Conservation (phyloP, 306 rosid species). For the Lithocarpus polystachyus region DNA sequence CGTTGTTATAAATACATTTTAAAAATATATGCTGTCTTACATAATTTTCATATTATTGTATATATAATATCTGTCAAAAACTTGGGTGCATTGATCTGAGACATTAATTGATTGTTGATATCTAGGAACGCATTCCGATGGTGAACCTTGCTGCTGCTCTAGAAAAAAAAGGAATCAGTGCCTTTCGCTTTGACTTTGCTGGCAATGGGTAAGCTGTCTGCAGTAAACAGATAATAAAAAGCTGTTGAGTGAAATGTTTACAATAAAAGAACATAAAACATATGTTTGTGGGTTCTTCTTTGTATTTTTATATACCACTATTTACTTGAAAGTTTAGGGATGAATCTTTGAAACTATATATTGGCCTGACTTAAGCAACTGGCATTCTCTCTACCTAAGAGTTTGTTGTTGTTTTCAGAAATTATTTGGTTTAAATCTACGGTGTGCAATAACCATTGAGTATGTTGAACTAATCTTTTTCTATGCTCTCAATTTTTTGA, state of each 20-base stretch:
- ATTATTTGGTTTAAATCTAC: neutral
- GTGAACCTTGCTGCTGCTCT: conserved; percentile 70
- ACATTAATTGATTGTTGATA: neutral
- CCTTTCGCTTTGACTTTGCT: conserved; percentile 83
- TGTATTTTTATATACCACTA: neutral
- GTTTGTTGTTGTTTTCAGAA: neutral
- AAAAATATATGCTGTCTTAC: neutral
- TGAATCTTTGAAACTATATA: neutral
- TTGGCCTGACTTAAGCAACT: neutral
- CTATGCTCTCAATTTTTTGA: neutral
- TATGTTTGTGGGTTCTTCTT: neutral
- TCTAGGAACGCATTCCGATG: conserved; percentile 84
- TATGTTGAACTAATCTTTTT: neutral
- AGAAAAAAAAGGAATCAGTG: conserved; percentile 50
- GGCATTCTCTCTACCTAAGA: neutral
- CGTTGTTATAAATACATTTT: neutral
- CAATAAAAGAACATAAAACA: neutral
- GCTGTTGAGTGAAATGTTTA: conserved; percentile 5
- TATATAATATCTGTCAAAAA: conserved; percentile 1
- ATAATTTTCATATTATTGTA: neutral
- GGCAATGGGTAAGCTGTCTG: conserved; percentile 77
- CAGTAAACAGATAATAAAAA: neutral
- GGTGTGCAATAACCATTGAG: neutral
- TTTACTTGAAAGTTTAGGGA: neutral
- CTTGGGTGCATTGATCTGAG: conserved; percentile 15